These are phyloP conservation scores for Phytophthora tentaculata DNA, from an alignment of 352 stramenopile species.

Conservation along the genomic window DNA sequence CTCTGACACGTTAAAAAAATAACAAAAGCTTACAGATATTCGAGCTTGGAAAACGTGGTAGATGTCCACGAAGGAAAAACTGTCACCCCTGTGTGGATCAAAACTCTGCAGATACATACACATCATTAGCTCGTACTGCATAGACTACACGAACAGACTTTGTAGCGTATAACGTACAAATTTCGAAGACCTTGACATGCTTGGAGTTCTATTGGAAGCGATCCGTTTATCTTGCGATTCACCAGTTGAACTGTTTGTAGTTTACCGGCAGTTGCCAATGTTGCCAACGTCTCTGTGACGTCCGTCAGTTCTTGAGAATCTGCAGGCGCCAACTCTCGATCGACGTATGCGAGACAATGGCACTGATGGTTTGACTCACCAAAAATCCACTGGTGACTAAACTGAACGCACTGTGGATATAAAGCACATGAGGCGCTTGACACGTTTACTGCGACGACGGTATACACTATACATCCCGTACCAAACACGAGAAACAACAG, in stretches of 20 bases:
- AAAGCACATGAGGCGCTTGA: slow-evolving; percentile 14
- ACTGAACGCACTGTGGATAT: slow-evolving; percentile 27
- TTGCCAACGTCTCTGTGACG: slow-evolving; percentile 20
- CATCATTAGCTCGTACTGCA: neutral
- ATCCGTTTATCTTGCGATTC: slow-evolving; percentile 36
- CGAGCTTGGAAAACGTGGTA: slow-evolving; percentile 34
- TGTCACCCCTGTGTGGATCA: slow-evolving; percentile 41
- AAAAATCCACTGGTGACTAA: slow-evolving; percentile 13
- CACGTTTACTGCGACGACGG: slow-evolving; percentile 20
- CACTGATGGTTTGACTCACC: slow-evolving; percentile 14
- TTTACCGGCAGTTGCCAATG: slow-evolving; percentile 24
- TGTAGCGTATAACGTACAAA: slow-evolving; percentile 26
- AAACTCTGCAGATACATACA: slow-evolving; percentile 22
- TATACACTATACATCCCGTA: slow-evolving; percentile 27
- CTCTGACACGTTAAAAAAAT: neutral
- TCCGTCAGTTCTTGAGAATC: slow-evolving; percentile 20
- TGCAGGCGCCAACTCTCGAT: slow-evolving; percentile 35
- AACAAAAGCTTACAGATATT: slow-evolving; percentile 51
- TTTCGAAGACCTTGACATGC: slow-evolving; percentile 30
- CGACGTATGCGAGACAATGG: slow-evolving; percentile 33
- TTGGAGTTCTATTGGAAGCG: slow-evolving; percentile 28
- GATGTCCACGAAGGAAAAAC: slow-evolving; percentile 32
- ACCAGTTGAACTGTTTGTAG: slow-evolving; percentile 37
- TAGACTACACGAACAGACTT: neutral
- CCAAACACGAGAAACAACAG: slow-evolving; percentile 39